These are phyloP conservation scores for Inga leiocalycina DNA, from an alignment of 306 rosid species.

Conservation along the genomic window DNA sequence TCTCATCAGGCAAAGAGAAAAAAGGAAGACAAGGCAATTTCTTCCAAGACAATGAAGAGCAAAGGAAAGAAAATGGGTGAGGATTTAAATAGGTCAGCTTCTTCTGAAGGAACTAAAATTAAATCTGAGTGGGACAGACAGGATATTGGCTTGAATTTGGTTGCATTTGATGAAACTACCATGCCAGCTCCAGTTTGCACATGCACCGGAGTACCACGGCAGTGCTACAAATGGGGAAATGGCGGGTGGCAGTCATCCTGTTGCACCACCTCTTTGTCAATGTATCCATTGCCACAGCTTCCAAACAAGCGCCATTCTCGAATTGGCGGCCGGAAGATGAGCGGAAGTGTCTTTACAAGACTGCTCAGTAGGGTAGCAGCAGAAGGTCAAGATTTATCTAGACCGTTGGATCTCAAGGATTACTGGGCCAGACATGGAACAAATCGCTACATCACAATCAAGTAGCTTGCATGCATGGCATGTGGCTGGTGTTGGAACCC, in stretches of 20 bases:
- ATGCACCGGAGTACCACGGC: slow-evolving; percentile 81
- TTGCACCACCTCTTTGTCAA: slow-evolving; percentile 88
- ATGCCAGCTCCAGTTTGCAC: slow-evolving; percentile 96
- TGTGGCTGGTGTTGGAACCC: slow-evolving; percentile 14
- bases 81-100: slow-evolving; percentile 86
- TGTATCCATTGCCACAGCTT: slow-evolving; percentile 93
- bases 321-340: slow-evolving; percentile 95
- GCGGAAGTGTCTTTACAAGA: slow-evolving; percentile 90
- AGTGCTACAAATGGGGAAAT: slow-evolving; percentile 99
- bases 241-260: slow-evolving; percentile 99
- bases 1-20: slow-evolving; percentile 66
- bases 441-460: slow-evolving; percentile 94
- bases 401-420: slow-evolving; percentile 81
- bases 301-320: slow-evolving; percentile 95
- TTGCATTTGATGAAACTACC: slow-evolving; percentile 78
- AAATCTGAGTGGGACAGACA: slow-evolving; percentile 90
- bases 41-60: slow-evolving; percentile 56
- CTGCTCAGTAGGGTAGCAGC: slow-evolving; percentile 89
- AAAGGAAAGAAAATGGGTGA: slow-evolving; percentile 75
- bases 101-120: slow-evolving; percentile 78
- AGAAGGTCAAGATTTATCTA: slow-evolving; percentile 81
- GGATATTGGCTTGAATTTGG: slow-evolving; percentile 85
- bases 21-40: slow-evolving; percentile 59
- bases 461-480: slow-evolving; percentile 46
- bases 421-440: slow-evolving; percentile 99